These are phyloP conservation scores for Phytophthora cryptogea DNA, from an alignment of 352 stramenopile genomes.

Conservation along the genomic window DNA sequence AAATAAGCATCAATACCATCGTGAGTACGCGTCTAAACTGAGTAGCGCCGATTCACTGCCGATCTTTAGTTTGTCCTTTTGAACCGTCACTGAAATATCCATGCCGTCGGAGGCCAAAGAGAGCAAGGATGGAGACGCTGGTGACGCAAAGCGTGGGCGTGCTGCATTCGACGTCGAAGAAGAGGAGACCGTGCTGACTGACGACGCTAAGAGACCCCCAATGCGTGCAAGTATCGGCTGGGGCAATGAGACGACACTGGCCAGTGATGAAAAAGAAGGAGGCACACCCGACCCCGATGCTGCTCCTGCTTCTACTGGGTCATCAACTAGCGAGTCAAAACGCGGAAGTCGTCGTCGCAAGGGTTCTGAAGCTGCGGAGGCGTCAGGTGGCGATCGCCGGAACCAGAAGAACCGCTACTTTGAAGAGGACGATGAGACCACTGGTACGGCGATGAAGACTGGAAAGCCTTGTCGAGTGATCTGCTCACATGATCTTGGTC, in stretches of 20 bases:
- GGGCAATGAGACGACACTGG: constrained; percentile 42
- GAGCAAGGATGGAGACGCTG: constrained; percentile 27
- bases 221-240: constrained; percentile 69
- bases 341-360: constrained; percentile 61
- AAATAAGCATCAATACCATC: too few relatives aligned
- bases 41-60: neutral
- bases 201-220: constrained; percentile 54
- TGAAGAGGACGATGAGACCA: constrained; percentile 70
- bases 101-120: constrained; percentile 34
- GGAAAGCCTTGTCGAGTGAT: neutral
- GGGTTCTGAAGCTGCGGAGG: constrained; percentile 39
- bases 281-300: constrained; percentile 15
- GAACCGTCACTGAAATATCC: constrained; percentile 16
- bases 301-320: constrained; percentile 13
- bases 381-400: constrained; percentile 24
- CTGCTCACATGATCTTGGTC: neutral
- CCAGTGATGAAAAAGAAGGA: constrained; percentile 35
- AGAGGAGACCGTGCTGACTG: constrained; percentile 40
- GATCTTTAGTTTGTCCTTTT: constrained; percentile 12
- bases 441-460: constrained; percentile 29
- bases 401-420: constrained; percentile 79
- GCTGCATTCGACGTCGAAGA: constrained; percentile 57
- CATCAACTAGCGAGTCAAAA: constrained; percentile 47
- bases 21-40: too few relatives aligned
- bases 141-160: constrained; percentile 24